Conservation (phyloP, 1,139 yeast genomes). For the Chernovozyma sophiae-reginae region DNA sequence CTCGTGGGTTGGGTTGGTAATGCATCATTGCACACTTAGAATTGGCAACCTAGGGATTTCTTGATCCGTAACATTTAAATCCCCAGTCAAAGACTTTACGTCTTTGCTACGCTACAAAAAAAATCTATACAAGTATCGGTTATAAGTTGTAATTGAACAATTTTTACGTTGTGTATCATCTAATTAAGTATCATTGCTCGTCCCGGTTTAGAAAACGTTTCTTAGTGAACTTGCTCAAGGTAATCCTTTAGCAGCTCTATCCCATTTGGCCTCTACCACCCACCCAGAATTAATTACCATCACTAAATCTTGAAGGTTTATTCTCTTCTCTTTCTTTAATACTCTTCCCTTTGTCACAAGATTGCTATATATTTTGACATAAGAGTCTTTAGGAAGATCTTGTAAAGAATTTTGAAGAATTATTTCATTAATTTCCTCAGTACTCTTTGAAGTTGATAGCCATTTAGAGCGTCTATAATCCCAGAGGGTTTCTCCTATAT, state of each 20-base stretch:
- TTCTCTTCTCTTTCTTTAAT: conserved; percentile 44
- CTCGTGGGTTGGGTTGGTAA: too few relatives aligned
- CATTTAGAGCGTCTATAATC: conserved; percentile 55
- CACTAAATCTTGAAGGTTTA: conserved; percentile 59
- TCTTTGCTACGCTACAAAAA: too few relatives aligned
- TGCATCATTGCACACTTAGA: too few relatives aligned
- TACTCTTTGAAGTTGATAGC: conserved; percentile 25
- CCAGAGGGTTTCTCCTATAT: conserved; percentile 56
- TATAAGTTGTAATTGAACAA: too few relatives aligned
- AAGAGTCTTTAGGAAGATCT: conserved; percentile 44
- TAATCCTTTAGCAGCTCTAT: conserved; percentile 47
- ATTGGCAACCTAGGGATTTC: too few relatives aligned
- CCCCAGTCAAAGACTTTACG: too few relatives aligned
- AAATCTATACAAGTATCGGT: too few relatives aligned
- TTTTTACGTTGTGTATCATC: too few relatives aligned
- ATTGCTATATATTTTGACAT: conserved; percentile 51
- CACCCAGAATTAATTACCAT: conserved; percentile 66
- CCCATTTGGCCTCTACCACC: conserved; percentile 64
- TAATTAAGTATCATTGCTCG: too few relatives aligned
- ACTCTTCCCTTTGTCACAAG: conserved; percentile 57
- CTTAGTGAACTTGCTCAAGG: too few relatives aligned
- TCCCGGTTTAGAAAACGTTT: too few relatives aligned
- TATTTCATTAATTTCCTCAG: conserved; percentile 15
- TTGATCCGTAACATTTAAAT: too few relatives aligned
- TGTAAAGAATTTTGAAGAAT: conserved; percentile 21